Percentiles rank a stretch among this genome's conserved stretches.
These are phyloP conservation scores for Fusarium abutilonis DNA, from an alignment of 2,329 filamentous ascomycete species.

Conservation along the genomic window DNA sequence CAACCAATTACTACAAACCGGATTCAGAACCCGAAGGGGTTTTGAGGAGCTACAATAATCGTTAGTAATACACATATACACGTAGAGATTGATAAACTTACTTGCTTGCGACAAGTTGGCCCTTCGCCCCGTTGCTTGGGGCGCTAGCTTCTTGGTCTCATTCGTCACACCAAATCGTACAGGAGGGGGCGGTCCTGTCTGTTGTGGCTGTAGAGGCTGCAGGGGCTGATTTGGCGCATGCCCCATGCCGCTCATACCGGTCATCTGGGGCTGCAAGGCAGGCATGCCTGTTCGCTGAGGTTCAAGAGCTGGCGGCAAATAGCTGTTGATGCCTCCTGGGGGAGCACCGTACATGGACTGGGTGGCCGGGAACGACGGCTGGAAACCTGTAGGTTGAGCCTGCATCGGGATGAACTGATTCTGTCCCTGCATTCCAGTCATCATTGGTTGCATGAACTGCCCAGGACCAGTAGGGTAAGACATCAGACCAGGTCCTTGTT, in stretches of 20 bases:
- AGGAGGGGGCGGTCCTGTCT: constrained; percentile 77
- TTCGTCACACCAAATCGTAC: constrained; percentile 85
- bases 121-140: constrained; percentile 87
- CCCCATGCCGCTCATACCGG: constrained; percentile 62
- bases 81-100: constrained; percentile 66
- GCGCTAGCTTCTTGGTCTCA: constrained; percentile 77
- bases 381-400: constrained; percentile 72
- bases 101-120: constrained; percentile 95
- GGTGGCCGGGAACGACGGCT: constrained; percentile 55
- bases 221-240: constrained; percentile 50
- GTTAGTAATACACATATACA: constrained; percentile 29
- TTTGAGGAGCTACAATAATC: constrained; percentile 57
- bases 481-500: constrained; percentile 52
- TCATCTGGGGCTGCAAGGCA: constrained; percentile 59
- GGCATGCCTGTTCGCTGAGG: constrained; percentile 67
- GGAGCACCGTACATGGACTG: constrained; percentile 59
- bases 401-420: constrained; percentile 61
- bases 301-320: constrained; percentile 67
- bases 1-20: constrained; percentile 6
- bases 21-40: constrained; percentile 63
- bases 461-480: constrained; percentile 50
- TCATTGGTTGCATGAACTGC: constrained; percentile 60
- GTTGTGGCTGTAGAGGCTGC: constrained; percentile 58
- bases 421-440: constrained; percentile 56
- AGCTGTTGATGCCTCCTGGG: constrained; percentile 63